Evolutionary conservation across 805 yeast genomes (phyloP).

Genomic region (Suhomyces pyralidae): DNA sequence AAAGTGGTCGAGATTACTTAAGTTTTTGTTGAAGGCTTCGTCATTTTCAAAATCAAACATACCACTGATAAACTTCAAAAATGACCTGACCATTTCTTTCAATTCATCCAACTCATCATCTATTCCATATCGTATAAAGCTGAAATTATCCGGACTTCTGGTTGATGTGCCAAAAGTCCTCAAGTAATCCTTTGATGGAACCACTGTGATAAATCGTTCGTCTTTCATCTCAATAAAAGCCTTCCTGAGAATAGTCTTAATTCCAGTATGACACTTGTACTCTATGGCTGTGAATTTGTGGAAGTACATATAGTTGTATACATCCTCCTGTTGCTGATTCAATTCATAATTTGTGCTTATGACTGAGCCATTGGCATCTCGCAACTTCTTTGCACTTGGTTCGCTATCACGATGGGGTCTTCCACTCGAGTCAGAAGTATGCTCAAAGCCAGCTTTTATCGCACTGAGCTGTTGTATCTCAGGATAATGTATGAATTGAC

Average conservation of each 20-base stretch:
- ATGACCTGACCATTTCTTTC: not conserved
- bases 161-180: conserved; percentile 1
- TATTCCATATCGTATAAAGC: conserved; percentile 6
- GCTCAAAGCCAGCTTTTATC: not conserved
- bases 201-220: conserved; percentile 13
- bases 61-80: conserved; percentile 22
- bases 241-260: conserved; percentile 3
- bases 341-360: not conserved
- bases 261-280: conserved; percentile 8
- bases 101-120: conserved; percentile 2
- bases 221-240: conserved; percentile 2
- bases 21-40: not conserved
- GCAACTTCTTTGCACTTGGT: not conserved
- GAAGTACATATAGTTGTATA: not conserved
- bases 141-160: not conserved
- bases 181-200: conserved; percentile 10
- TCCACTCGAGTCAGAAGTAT: not conserved
- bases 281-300: conserved; percentile 9
- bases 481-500: not conserved
- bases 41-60: conserved; percentile 25
- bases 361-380: not conserved
- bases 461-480: not conserved
- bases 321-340: not conserved
- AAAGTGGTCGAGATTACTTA: conserved; percentile 5
- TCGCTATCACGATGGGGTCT: not conserved